These are phyloP conservation scores for Leccinum fibrillosum DNA, from an alignment of 768 basidiomycete species.

Conservation along the genomic window DNA sequence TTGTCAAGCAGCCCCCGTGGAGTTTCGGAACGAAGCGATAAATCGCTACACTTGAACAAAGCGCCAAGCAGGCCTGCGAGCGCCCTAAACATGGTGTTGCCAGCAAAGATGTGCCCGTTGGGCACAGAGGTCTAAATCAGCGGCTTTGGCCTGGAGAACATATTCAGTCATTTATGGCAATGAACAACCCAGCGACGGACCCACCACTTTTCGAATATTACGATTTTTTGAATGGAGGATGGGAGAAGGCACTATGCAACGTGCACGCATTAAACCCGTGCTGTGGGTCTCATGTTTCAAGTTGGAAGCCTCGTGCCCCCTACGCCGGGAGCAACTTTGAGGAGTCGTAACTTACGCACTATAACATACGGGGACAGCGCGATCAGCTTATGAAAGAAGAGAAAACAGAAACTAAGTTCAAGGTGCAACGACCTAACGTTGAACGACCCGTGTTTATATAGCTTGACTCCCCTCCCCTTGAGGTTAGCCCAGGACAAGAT, in stretches of 20 bases:
- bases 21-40: background rate
- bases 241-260: background rate
- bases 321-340: background rate
- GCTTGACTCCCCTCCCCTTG: no score
- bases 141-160: background rate
- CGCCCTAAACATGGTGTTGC: background rate
- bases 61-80: background rate
- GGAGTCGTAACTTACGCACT: background rate
- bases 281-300: background rate
- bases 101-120: background rate
- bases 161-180: background rate
- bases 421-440: background rate
- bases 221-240: background rate
- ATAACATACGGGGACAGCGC: background rate
- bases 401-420: background rate
- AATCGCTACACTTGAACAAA: background rate
- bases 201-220: background rate
- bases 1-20: slow-evolving; percentile 5
- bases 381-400: background rate
- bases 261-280: background rate
- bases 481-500: background rate
- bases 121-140: background rate
- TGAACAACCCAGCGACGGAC: background rate
- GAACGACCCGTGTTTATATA: background rate
- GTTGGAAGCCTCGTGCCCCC: slow-evolving; percentile 14